Base-by-base conservation (phyloP, 192 early-diverging fungal species). In the Coemansia pectinata region DNA sequence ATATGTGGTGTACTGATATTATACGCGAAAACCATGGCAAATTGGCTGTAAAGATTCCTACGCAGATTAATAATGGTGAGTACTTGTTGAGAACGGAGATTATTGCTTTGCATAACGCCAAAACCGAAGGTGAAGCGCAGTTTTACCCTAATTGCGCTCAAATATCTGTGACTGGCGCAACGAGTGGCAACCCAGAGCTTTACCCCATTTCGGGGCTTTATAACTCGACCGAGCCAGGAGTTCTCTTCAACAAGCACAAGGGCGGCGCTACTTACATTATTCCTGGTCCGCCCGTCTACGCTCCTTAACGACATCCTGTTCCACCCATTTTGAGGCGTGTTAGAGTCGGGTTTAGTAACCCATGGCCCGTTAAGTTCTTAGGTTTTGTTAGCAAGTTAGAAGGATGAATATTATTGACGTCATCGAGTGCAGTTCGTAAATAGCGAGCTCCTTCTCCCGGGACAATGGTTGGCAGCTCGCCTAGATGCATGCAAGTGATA, bases 51-150 rank as follows among this genome's bases (percentile, higher is more conserved):
- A 67, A 60, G 29, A 55, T 77, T 45, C 76, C 76, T 5, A 33
- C 61, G 2, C 62, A 73, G 38, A 77, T 77, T 15, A 67, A 67
- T 34, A 40, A 65, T 11, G 76, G 76, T 21, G 70, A 77, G 47
- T 77, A 77, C 40, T 63, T 77, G 60, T n/a, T 77, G 53, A 67
- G 76, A 63, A 73, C 70, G n/a, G 76, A 77, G 31, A 41, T 77
- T 8, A 68, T 77, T 44, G 71, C 76, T 2, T 55, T 77, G 12
- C 76, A 77, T 42, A 62, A 71, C 3, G 53, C 75, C 0, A 63
- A 60, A 15, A 65, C 60, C 11, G 44, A 21, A 3, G 44, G 65
- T 12, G 70, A 50, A 12, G 65, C 61, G 0, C 75, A 78, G 67
- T 73, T 69, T 48, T 78, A 78, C 40, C 52, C 67, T 1, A 78